These are phyloP conservation scores for Metschnikowia drakensbergensis DNA, from an alignment of 805 yeast species.

Conservation along the genomic window DNA sequence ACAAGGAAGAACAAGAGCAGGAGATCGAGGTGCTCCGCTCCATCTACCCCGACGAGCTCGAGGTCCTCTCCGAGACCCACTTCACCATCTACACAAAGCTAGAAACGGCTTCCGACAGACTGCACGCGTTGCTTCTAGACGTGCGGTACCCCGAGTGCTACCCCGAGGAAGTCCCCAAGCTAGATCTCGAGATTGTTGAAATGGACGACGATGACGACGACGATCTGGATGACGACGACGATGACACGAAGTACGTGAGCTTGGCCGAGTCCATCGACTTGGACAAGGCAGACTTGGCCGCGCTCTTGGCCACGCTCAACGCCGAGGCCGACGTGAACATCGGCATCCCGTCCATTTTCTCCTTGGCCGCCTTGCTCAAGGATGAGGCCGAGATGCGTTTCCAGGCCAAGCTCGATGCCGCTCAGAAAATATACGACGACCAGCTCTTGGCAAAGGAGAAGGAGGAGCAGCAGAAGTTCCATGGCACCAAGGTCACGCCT, in stretches of 20 bases:
- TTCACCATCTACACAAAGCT: constrained; percentile 58
- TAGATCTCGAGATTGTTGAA: constrained; percentile 38
- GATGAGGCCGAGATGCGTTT: constrained; percentile 75
- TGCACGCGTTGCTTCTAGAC: constrained; percentile 52
- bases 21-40: constrained; percentile 87
- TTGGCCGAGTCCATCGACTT: constrained; percentile 59
- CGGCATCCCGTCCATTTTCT: constrained; percentile 90
- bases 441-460: constrained; percentile 61
- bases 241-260: constrained; percentile 41
- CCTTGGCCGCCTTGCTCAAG: constrained; percentile 70
- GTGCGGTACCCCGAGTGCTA: constrained; percentile 74
- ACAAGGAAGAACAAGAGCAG: constrained; percentile 78
- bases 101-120: constrained; percentile 62
- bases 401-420: constrained; percentile 48
- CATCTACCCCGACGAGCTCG: constrained; percentile 89
- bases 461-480: constrained; percentile 84
- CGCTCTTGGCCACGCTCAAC: constrained; percentile 38
- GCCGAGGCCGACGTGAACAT: constrained; percentile 71
- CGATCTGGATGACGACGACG: constrained; percentile 28
- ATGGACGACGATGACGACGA: constrained; percentile 37
- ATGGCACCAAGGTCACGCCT: constrained; percentile 83
- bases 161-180: constrained; percentile 74
- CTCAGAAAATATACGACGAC: constrained; percentile 57
- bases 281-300: constrained; percentile 43
- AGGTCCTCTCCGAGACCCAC: constrained; percentile 40